Base-by-base conservation (phyloP, 768 basidiomycete genomes). In the Agrocybe pediades region DNA sequence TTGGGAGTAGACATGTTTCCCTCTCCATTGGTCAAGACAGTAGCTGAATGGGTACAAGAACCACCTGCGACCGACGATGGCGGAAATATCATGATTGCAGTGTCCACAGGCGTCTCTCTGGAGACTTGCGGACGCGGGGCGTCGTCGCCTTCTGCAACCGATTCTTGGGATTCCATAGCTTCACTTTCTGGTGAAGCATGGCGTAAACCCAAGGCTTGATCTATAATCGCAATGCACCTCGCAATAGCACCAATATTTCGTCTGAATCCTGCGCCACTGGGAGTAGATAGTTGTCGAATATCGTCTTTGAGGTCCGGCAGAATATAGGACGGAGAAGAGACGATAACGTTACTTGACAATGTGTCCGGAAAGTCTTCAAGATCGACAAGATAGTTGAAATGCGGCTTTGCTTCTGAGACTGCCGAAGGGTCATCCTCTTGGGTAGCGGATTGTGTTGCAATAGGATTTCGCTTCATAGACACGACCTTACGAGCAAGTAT, bases 51-150 rank as follows among this genome's bases (percentile, higher is more conserved):
- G 1, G 72, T 72, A 4, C 68, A 68, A 2, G 76, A 72, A 19
- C 85, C 85, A 23, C 75, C 81, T 36, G 66, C 49, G 7, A 90
- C 62, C 0, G 84, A 80, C 1, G 72, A 74, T 1, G 92, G 93
- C 0, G 92, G 89, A 58, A 93, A 92, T 4, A 93, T 77, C 5
- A 94, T 65, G 13, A 93, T 66, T 2, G 78, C 81, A 15, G 88
- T 86, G 63, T 94, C 92, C 11, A 82, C 59, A 13, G 67, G 43
- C 39, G 59, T 48, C 23, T 64, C 60, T 29, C 30, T 27, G 19
- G 36, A 20, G 6, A n/a, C 29, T 36, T 27, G 9, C 6, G 45
- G 9, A 24, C 25, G 42, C 7, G 50, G 26, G 21, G 36, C 43
- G 27, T 44, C 41, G 33, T 43, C 47, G 19, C 21, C 58, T 19